Base-by-base conservation (phyloP, 106 monocot species). In the Vanilla planifolia region DNA sequence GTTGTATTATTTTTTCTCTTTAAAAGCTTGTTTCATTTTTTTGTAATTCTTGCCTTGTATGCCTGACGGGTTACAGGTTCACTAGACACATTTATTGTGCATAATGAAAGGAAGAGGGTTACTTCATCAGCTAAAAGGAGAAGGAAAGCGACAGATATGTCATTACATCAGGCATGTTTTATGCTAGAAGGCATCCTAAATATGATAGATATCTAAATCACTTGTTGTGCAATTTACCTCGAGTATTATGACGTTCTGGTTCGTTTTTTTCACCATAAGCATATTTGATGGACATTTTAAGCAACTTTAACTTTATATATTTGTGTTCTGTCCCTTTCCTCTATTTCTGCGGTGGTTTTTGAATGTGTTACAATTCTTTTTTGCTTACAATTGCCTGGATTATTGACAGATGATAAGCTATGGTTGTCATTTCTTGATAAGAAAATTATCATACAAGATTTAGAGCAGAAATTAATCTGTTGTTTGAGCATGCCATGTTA, bases 51-150 rank as follows among this genome's bases (percentile, higher is more conserved):
- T 28, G 20, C 53, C 16, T 5, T 53, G 29, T 22, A 8, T 32
- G 24, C 28, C 27, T 51, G 28, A 42, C 5, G 24, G 20, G 40
- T 21, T 74, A 64, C 62, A 96, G 95, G 68, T 64, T 55, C 16
- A 22, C 72, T 96, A 15, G 86, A 90, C 66, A 90, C 95, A 3
- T 96, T 81, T 51, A 83, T 96, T 65, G 78, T 90, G 44, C 90
- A 86, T 61, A 96, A 96, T 70, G 84, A 96, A 77, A 96, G 95
- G 59, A 86, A 79, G 70, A 80, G 63, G 60, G 95, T 96, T 19
- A 96, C 95, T 63, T 96, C 95, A 55, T 96, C 95, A 63, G 80
- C 95, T 65, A 96, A 96, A 79, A 80, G 79, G 73, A 96, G 77
- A 81, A 71, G 86, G 64, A 83, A 74, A 74, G 59, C 45, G 33